Percentiles rank a stretch among this genome's conserved stretches.
These are phyloP conservation scores for Plasmodium cynomolgi DNA, from an alignment of 169 alveolate genomes.

Conservation along the genomic window DNA sequence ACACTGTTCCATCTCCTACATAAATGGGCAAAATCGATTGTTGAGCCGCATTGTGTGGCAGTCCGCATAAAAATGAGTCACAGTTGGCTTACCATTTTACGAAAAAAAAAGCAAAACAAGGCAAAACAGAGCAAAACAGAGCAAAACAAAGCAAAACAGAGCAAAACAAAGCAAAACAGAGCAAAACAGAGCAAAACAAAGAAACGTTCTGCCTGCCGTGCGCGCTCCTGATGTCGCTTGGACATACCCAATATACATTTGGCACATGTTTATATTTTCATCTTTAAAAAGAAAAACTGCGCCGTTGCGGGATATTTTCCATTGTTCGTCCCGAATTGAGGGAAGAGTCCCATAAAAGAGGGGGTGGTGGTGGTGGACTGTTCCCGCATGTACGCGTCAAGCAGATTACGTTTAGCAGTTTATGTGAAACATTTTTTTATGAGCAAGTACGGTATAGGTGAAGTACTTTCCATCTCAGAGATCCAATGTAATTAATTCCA, in stretches of 20 bases:
- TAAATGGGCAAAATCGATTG: not conserved
- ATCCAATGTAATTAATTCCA: not conserved
- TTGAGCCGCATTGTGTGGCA: not conserved
- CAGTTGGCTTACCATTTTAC: not conserved
- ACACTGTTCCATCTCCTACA: not conserved
- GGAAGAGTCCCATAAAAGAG: not conserved
- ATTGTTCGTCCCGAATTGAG: not conserved
- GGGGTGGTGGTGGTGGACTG: not conserved
- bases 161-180: not conserved
- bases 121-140: not conserved
- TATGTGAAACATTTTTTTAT: not conserved
- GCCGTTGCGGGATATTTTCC: not conserved
- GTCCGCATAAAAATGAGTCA: not conserved
- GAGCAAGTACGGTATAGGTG: not conserved
- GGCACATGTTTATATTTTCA: not conserved
- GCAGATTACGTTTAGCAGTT: not conserved
- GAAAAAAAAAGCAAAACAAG: too few relatives aligned
- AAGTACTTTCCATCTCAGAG: not conserved
- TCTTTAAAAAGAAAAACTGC: not conserved
- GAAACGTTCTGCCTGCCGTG: not conserved
- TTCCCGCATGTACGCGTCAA: not conserved
- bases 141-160: not conserved
- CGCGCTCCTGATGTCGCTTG: not conserved
- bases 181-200: not conserved
- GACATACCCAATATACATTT: not conserved